Conservation (phyloP, 129 eudicot species). For the Flaveria robusta region DNA sequence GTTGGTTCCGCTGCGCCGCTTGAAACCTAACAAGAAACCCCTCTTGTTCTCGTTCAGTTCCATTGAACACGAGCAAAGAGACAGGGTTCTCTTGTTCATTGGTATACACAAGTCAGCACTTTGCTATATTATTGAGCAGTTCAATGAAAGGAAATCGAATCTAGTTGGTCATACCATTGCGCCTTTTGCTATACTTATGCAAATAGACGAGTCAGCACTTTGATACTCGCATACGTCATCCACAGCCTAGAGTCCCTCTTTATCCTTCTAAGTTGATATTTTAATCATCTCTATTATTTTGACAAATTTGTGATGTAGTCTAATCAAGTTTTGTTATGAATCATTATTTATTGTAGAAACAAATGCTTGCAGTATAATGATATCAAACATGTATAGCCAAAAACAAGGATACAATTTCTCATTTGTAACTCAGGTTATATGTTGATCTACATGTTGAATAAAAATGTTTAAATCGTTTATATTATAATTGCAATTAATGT, state of each 20-base stretch:
- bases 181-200: too few relatives aligned
- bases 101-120: too few relatives aligned
- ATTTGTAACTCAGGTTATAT: constrained; percentile 4
- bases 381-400: not conserved
- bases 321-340: not conserved
- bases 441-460: constrained; percentile 14
- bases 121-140: too few relatives aligned
- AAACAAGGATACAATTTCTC: constrained; percentile 11
- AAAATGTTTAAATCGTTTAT: constrained; percentile 21
- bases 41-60: too few relatives aligned
- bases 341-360: not conserved
- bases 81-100: too few relatives aligned
- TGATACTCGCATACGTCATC: not conserved
- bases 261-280: constrained; percentile 17
- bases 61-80: too few relatives aligned
- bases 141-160: too few relatives aligned
- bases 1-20: too few relatives aligned
- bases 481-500: not conserved
- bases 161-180: too few relatives aligned
- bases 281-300: not conserved
- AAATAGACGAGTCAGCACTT: too few relatives aligned
- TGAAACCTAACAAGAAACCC: too few relatives aligned
- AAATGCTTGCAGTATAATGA: not conserved
- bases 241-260: constrained; percentile 36
- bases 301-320: not conserved